Evolutionary conservation across 1,284 basidiomycete genomes (phyloP).

Genomic region (Trametes hirsuta): DNA sequence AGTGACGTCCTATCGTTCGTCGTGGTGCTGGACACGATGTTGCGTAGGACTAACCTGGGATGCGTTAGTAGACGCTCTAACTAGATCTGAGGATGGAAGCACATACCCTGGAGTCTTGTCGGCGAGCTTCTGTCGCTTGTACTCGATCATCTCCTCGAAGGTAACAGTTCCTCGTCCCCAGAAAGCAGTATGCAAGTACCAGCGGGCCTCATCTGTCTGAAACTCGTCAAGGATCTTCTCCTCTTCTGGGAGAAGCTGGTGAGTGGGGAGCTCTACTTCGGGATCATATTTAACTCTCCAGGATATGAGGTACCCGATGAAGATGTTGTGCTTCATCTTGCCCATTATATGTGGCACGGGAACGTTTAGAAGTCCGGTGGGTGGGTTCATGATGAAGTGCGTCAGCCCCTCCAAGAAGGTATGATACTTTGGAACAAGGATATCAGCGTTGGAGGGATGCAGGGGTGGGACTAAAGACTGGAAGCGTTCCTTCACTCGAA

Average conservation of each 20-base stretch:
- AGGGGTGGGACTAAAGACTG: constrained; percentile 10
- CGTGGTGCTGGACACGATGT: too few relatives aligned
- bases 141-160: not conserved
- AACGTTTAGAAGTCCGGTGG: not conserved
- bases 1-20: too few relatives aligned
- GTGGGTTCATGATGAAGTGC: constrained; percentile 6
- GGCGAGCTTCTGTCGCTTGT: not conserved
- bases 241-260: constrained; percentile 3
- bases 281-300: constrained; percentile 5
- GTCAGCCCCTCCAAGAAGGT: constrained; percentile 12
- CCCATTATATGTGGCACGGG: not conserved
- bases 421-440: constrained; percentile 4
- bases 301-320: constrained; percentile 2
- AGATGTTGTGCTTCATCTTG: constrained; percentile 5
- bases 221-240: constrained; percentile 1
- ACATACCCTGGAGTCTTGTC: too few relatives aligned
- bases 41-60: too few relatives aligned
- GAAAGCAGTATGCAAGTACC: constrained; percentile 1
- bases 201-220: constrained; percentile 4
- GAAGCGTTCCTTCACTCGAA: not conserved
- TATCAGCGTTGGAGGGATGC: constrained; percentile 1
- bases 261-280: not conserved
- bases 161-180: not conserved
- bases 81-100: too few relatives aligned
- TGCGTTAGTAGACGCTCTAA: too few relatives aligned